Base-by-base conservation (phyloP, 768 basidiomycete species). In the Leccinum sublutescens region DNA sequence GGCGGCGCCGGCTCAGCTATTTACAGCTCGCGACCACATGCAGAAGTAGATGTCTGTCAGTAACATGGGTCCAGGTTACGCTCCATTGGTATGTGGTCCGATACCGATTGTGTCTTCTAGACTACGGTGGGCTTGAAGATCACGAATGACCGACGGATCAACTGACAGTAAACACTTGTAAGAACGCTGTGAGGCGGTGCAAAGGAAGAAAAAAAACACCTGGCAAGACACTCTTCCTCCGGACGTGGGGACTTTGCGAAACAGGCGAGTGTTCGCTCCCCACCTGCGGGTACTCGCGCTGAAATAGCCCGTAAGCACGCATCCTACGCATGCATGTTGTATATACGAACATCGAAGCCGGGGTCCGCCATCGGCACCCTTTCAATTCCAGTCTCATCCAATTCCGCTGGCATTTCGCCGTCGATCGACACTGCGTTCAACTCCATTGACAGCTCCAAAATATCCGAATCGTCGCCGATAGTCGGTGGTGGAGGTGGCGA, bases 161-260 rank as follows among this genome's bases (percentile, higher is more conserved):
- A 95, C 91, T 91, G 73, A 49, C 62, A 63, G n/a, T n/a, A 43
- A 43, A 68, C 45, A 60, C 33, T 57, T 57, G 61, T 65, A 62
- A 71, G 60, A 52, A 55, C 56, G 38, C 6, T 52, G 54, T 56
- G 36, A 31, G 19, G 27, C 31, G 17, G 48, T 29, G 33, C n/a
- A 49, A 27, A 49, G 23, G 64, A 61, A 64, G 51, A 47, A 65
- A 61, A 64, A 47, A 58, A 58, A 64, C 72, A 92, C 92, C 89
- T 77, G 94, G 95, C 61, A 98, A 80, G 50, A 96, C 95, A 68
- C 93, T 96, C 80, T 95, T 97, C 74, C 96, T 84, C 66, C 96
- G 86, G 34, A 95, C 85, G 75, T 99, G 96, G 55, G 94, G 81
- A 48, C 87, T 84, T 58, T 79, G 77, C 56, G 82, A 75, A 62